A percentile compares a stretch with the other conserved stretches of the same genome.
phyloP scores from a whole-genome alignment of 495 filamentous ascomycete species.

The Aspergillus affinis region DNA sequence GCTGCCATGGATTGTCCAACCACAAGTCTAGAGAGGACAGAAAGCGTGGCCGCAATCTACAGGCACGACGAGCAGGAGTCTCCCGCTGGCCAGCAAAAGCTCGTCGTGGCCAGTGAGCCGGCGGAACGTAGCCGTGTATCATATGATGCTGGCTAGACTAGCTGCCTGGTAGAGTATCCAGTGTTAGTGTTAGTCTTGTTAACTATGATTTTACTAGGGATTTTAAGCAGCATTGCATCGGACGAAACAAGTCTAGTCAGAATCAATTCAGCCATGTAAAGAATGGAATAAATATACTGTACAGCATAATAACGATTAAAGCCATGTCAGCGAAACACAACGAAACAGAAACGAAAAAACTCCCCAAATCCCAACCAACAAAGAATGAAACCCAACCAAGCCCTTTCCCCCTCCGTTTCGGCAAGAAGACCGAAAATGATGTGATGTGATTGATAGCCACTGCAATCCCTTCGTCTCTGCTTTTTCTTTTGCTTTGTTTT shows the following conservation, averaged over 20 bases:
- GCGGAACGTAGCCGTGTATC: slow-evolving; percentile 22
- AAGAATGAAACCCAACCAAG: slow-evolving; percentile 7
- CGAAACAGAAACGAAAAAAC: background rate
- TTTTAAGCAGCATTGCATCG: no score
- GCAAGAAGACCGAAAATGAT: background rate
- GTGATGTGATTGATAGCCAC: background rate
- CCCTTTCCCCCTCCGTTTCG: no score
- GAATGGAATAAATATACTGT: no score
- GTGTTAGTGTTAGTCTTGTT: background rate
- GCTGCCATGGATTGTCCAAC: slow-evolving; percentile 6
- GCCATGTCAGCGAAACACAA: background rate
- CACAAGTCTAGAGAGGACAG: slow-evolving; percentile 4
- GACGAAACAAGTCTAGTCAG: no score
- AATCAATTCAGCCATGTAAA: no score
- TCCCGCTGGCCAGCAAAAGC: slow-evolving; percentile 4
- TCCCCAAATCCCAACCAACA: background rate
- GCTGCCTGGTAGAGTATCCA: background rate
- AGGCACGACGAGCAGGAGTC: background rate
- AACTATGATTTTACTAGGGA: background rate
- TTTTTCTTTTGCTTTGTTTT: no score
- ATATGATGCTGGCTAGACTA: slow-evolving; percentile 12
- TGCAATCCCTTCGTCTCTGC: no score
- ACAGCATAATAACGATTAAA: background rate
- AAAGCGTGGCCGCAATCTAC: slow-evolving; percentile 13
- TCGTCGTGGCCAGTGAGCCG: slow-evolving; percentile 16